Evolutionary conservation across 2,329 filamentous ascomycete species (phyloP).

Genomic region (Stemphylium vesicarium): DNA sequence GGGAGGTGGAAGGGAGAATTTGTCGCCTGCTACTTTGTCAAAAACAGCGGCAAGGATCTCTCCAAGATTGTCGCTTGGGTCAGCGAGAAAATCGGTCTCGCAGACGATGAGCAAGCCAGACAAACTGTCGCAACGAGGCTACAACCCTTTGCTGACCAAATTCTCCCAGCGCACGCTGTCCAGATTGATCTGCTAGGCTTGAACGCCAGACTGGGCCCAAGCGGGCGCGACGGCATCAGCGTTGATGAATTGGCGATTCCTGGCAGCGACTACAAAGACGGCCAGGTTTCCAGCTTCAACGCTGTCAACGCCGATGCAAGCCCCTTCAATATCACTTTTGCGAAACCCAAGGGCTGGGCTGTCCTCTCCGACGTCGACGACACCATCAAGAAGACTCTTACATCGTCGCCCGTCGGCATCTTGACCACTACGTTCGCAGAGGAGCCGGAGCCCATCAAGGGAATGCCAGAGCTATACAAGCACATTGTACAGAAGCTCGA

Average conservation of each 20-base stretch:
- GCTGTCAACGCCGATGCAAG: constrained; percentile 49
- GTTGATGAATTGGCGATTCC: constrained; percentile 62
- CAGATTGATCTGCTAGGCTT: constrained; percentile 64
- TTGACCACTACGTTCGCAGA: constrained; percentile 84
- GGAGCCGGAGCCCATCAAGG: constrained; percentile 70
- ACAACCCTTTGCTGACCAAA: constrained; percentile 77
- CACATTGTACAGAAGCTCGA: constrained; percentile 63
- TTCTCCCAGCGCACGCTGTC: constrained; percentile 73
- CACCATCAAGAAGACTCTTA: constrained; percentile 91
- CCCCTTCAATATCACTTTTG: constrained; percentile 74
- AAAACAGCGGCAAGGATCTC: constrained; percentile 70
- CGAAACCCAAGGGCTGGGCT: constrained; percentile 79
- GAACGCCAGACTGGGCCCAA: constrained; percentile 65
- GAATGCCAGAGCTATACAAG: constrained; percentile 85
- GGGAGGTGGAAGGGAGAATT: constrained; percentile 80
- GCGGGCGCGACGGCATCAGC: constrained; percentile 74
- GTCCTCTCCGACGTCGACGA: constrained; percentile 92
- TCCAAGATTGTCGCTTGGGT: constrained; percentile 73
- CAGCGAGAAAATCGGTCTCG: constrained; percentile 71
- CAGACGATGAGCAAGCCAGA: constrained; percentile 56
- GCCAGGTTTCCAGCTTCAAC: constrained; percentile 37
- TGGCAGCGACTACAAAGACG: constrained; percentile 51
- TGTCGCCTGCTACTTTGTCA: constrained; percentile 80
- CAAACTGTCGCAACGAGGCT: constrained; percentile 71
- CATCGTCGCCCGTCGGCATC: constrained; percentile 79